Evolutionary conservation across 148 eudicot genomes (phyloP).

Genomic region (Polygonum maritimum): DNA sequence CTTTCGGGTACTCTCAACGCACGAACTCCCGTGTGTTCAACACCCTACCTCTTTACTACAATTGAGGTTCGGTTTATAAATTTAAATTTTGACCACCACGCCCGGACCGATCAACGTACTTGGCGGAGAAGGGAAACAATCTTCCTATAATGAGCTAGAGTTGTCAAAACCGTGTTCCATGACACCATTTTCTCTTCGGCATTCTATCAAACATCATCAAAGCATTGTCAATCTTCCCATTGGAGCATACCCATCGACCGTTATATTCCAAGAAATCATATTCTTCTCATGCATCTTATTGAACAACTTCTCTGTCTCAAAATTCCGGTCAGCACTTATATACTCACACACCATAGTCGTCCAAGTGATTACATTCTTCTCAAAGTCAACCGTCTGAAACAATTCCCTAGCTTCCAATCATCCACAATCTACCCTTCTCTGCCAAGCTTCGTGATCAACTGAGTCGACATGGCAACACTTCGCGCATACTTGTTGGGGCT

Average conservation of each 20-base stretch:
- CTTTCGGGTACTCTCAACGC: no score
- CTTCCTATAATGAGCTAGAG: constrained; percentile 16
- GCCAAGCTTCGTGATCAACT: background rate
- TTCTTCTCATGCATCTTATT: constrained; percentile 23
- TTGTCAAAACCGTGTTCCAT: constrained; percentile 14
- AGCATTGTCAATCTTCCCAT: constrained; percentile 12
- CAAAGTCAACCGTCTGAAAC: constrained; percentile 25
- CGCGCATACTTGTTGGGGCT: no score
- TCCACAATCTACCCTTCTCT: constrained; percentile 11
- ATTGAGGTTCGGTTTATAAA: no score
- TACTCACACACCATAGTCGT: constrained; percentile 36
- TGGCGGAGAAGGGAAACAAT: background rate
- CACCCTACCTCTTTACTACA: no score
- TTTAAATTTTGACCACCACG: no score
- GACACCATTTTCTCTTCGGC: constrained; percentile 20
- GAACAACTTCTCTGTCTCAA: constrained; percentile 25
- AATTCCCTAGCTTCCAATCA: constrained; percentile 29
- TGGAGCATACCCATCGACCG: constrained; percentile 20
- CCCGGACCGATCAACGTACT: no score
- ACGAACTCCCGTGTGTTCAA: no score
- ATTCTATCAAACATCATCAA: constrained; percentile 16
- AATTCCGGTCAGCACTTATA: constrained; percentile 12
- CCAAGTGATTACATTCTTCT: constrained; percentile 36
- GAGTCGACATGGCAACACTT: background rate
- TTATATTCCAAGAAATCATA: constrained; percentile 21